Evolutionary conservation across 306 rosid genomes (phyloP).

Genomic region (Carpinus fangiana): DNA sequence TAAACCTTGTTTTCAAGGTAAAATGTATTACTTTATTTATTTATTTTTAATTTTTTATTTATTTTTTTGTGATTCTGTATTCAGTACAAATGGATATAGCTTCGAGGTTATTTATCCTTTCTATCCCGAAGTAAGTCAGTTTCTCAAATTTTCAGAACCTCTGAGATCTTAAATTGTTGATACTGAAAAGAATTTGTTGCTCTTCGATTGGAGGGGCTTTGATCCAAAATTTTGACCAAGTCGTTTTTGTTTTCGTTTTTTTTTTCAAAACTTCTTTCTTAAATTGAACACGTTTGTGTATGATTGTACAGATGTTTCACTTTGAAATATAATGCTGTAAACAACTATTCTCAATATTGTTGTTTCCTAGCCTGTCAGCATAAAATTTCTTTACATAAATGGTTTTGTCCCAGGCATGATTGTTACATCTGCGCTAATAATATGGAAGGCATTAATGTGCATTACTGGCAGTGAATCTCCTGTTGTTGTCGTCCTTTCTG

Average conservation of each 20-base stretch:
- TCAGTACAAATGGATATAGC: background rate
- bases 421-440: conserved; percentile 72
- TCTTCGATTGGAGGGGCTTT: background rate
- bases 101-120: background rate
- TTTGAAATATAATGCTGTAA: background rate
- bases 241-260: background rate
- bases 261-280: background rate
- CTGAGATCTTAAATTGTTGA: background rate
- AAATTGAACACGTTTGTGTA: background rate
- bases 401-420: conserved; percentile 65
- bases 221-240: background rate
- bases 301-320: background rate
- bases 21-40: background rate
- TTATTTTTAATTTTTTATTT: no score
- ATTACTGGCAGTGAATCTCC: conserved; percentile 83
- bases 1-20: background rate
- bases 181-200: background rate
- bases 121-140: background rate
- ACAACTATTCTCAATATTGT: background rate
- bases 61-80: background rate
- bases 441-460: conserved; percentile 90
- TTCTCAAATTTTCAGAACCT: background rate
- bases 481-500: conserved; percentile 92
- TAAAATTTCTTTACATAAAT: conserved; percentile 11
- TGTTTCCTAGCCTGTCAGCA: conserved; percentile 15